phyloP scores from a whole-genome alignment of 202 grass and related monocot genomes.

The Miscanthus sacchariflorus region DNA sequence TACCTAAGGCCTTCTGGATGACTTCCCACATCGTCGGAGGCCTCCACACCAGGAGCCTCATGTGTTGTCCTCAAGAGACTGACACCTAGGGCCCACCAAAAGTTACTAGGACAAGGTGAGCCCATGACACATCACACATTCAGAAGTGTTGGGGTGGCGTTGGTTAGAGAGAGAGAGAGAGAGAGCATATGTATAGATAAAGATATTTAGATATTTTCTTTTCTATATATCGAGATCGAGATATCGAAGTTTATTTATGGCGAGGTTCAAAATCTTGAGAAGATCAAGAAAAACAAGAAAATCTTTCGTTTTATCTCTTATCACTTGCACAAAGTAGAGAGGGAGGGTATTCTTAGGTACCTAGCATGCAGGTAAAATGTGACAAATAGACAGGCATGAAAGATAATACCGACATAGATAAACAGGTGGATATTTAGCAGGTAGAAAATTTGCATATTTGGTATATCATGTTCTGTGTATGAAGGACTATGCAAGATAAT shows the following conservation, averaged over 20 bases:
- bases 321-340: no score
- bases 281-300: no score
- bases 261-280: no score
- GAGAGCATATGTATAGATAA: no score
- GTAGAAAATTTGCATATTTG: constrained; percentile 19
- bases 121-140: neutral
- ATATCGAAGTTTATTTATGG: no score
- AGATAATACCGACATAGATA: neutral
- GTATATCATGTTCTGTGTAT: neutral
- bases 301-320: no score
- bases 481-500: constrained; percentile 1
- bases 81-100: neutral
- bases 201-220: no score
- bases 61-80: neutral
- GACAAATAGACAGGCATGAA: neutral
- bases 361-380: no score
- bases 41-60: neutral
- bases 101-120: neutral
- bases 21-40: neutral
- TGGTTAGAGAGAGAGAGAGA: no score
- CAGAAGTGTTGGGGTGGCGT: neutral
- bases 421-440: neutral
- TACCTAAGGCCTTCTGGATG: neutral
- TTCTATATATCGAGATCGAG: no score
- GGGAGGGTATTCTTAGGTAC: neutral